Evolutionary conservation across 352 stramenopile species (phyloP), one percentile per base, ranked within the genome.

Genomic region (Plasmopara viticola): DNA sequence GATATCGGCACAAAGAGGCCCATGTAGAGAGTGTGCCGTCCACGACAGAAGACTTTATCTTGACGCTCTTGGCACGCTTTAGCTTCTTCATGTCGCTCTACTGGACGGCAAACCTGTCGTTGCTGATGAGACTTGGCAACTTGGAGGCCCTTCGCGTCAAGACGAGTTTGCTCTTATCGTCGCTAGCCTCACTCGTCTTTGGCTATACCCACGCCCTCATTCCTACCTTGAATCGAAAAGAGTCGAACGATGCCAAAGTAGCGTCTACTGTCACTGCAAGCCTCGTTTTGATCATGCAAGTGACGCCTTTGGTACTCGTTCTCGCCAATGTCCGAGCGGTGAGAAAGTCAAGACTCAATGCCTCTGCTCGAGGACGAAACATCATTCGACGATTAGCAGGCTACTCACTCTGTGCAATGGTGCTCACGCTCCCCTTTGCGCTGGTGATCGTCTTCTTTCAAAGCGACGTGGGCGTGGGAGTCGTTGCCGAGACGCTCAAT

Each of bases 51-150:
- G 42, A 63, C 37, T 62, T 72, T 37, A 33, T 70, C 15, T 34
- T 82, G 28, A 69, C 68, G 29, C 51, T 77, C 33, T 49, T 85
- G n/a, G 61, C 65, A 14, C 78, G 78, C 48, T 80, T 77, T 51
- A 60, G 66, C 48, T 83, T 88, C 60, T 86, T 86, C 68, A 86
- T 84, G 71, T 88, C 78, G 38, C 53, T 88, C 30, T 88, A 77
- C 47, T 88, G 78, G 78, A 69, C 86, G 57, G 53, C 72, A 34
- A 86, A 72, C 45, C 65, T 88, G 29, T 88, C 78, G 64, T 54
- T 86, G 62, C 68, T 86, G 55, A 75, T 88, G 68, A 72, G 78
- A 39, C 51, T 84, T 17, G 73, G 74, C 39, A 75, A 67, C 28
- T 47, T 84, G 38, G 72, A 88, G 40, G 58, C 66, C 28, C 68